phyloP scores from a whole-genome alignment of 1,284 basidiomycete species.

The Tylopilus orsonianus region DNA sequence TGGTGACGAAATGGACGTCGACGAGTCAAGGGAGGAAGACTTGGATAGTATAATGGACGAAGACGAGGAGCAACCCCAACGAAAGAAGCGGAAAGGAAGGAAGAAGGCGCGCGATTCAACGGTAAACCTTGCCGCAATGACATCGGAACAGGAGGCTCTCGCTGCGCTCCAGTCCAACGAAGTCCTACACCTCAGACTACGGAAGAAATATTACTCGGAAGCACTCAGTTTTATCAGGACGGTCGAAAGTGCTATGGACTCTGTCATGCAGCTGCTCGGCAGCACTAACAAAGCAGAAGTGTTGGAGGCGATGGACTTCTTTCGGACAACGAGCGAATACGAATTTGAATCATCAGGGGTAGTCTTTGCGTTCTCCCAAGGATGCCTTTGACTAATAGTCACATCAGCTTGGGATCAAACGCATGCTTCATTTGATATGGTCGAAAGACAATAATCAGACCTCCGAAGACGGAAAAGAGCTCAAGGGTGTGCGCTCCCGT shows the following conservation, averaged over 20 bases:
- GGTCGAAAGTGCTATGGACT: constrained; percentile 78
- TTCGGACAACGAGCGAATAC: constrained; percentile 84
- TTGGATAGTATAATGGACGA: constrained; percentile 37
- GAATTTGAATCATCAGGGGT: constrained; percentile 78
- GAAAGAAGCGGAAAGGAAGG: constrained; percentile 40
- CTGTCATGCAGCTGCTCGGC: constrained; percentile 77
- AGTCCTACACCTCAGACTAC: constrained; percentile 71
- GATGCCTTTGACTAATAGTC: background rate
- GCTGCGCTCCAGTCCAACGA: constrained; percentile 65
- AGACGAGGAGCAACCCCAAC: constrained; percentile 31
- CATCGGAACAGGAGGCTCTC: constrained; percentile 66
- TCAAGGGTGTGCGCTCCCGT: constrained; percentile 86
- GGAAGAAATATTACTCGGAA: constrained; percentile 87
- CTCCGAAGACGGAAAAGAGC: constrained; percentile 81
- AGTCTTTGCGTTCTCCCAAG: constrained; percentile 18
- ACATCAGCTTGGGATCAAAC: constrained; percentile 78
- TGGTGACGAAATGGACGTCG: constrained; percentile 56
- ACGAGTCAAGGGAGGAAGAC: constrained; percentile 42
- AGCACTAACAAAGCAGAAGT: constrained; percentile 94
- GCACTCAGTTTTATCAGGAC: constrained; percentile 84
- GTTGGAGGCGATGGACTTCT: constrained; percentile 94
- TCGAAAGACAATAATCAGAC: constrained; percentile 88
- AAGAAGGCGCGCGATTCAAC: constrained; percentile 68
- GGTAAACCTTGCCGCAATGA: constrained; percentile 63
- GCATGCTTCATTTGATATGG: constrained; percentile 99